These are phyloP conservation scores for Suhomyces chickasaworum DNA, from an alignment of 1,139 yeast species.

Conservation along the genomic window DNA sequence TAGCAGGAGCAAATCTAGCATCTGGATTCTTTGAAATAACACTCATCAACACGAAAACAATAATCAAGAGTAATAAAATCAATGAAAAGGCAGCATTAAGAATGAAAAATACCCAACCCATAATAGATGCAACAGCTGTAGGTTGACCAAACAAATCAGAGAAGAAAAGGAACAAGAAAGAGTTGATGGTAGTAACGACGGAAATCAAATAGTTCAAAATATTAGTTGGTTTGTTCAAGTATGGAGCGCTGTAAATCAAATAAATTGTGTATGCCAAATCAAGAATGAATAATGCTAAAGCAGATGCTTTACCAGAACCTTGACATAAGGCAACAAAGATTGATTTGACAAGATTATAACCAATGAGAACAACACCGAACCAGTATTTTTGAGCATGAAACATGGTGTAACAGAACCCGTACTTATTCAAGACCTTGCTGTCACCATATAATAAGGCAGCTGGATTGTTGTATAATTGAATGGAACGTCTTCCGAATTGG, in stretches of 20 bases:
- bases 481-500: conserved; percentile 57
- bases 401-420: conserved; percentile 83
- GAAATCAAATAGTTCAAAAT: conserved; percentile 64
- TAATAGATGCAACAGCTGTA: conserved; percentile 65
- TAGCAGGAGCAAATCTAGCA: conserved; percentile 79
- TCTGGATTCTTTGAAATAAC: conserved; percentile 76
- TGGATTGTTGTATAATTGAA: conserved; percentile 60
- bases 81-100: conserved; percentile 77
- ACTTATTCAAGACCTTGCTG: conserved; percentile 60
- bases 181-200: conserved; percentile 64
- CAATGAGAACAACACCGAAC: conserved; percentile 65
- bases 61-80: conserved; percentile 60
- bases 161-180: conserved; percentile 73
- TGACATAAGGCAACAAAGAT: conserved; percentile 71
- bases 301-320: conserved; percentile 68
- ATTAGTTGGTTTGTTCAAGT: conserved; percentile 72
- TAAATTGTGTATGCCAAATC: conserved; percentile 64
- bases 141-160: conserved; percentile 73
- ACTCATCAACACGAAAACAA: conserved; percentile 58
- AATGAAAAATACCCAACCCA: conserved; percentile 81
- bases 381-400: conserved; percentile 72
- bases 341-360: conserved; percentile 58
- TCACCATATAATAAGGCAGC: conserved; percentile 80
- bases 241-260: conserved; percentile 62
- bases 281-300: conserved; percentile 61